phyloP scores from a whole-genome alignment of 345 rosid species.

The Theobroma cacao region DNA sequence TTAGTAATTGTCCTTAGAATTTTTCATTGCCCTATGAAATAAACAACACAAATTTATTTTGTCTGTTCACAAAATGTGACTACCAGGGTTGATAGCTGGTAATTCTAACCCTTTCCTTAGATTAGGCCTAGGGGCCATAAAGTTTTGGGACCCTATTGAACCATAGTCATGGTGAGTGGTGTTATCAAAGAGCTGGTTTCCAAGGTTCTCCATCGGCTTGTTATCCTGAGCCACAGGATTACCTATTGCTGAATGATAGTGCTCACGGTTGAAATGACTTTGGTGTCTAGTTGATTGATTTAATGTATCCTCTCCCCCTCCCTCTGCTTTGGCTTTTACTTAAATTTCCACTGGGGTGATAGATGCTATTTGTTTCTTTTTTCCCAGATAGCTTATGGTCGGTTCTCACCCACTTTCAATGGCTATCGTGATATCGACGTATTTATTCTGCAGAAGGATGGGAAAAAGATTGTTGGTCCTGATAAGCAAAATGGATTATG shows the following conservation, averaged over 20 bases:
- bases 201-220: background rate
- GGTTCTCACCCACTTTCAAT: slow-evolving; percentile 49
- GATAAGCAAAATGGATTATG: slow-evolving; percentile 51
- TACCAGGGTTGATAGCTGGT: background rate
- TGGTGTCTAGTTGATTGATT: background rate
- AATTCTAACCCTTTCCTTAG: background rate
- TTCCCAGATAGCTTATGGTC: slow-evolving; percentile 65
- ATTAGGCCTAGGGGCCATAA: background rate
- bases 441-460: slow-evolving; percentile 78
- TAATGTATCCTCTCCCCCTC: background rate
- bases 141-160: background rate
- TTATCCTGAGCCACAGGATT: background rate
- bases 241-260: background rate
- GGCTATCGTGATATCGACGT: slow-evolving; percentile 69
- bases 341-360: slow-evolving; percentile 21
- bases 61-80: background rate
- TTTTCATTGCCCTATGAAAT: background rate
- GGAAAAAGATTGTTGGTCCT: slow-evolving; percentile 65
- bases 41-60: background rate
- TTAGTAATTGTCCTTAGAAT: background rate
- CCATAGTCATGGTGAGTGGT: background rate
- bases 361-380: background rate
- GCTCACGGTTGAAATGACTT: background rate
- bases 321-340: background rate
- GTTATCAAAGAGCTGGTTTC: background rate